phyloP scores from a whole-genome alignment of 257 asterid genomes.

The Catharanthus roseus region DNA sequence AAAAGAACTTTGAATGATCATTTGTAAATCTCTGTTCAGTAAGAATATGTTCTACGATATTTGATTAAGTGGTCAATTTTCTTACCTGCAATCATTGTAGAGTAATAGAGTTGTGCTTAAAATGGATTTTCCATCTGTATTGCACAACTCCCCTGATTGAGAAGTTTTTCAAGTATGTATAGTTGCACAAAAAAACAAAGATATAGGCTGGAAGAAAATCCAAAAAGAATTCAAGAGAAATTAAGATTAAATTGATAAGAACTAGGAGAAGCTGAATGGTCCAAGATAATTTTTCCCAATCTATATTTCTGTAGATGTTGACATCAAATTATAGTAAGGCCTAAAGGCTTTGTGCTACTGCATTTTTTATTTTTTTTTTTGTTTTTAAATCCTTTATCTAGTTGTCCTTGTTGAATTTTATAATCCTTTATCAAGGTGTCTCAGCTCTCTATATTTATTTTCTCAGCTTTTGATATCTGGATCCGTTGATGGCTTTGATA shows the following conservation, averaged over 20 bases:
- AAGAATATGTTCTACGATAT: neutral
- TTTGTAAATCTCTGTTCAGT: neutral
- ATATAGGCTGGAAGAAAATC: neutral
- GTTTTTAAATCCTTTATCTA: neutral
- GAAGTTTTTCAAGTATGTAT: neutral
- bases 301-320: neutral
- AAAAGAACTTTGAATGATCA: neutral
- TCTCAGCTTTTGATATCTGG: conserved; percentile 92
- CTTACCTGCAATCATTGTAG: neutral
- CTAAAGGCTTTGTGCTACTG: neutral
- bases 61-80: neutral
- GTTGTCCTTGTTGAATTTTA: neutral
- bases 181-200: neutral
- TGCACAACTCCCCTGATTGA: neutral
- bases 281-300: neutral
- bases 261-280: neutral
- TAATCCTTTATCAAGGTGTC: neutral
- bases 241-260: neutral
- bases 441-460: neutral
- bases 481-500: conserved; percentile 78
- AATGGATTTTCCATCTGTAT: neutral
- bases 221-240: neutral
- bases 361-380: neutral
- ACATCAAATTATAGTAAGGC: neutral
- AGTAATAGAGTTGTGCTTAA: neutral